A percentile compares a stretch with the other conserved stretches of the same genome.
Conservation (phyloP, 2,329 filamentous ascomycete species). For the Albifimbria verrucaria region DNA sequence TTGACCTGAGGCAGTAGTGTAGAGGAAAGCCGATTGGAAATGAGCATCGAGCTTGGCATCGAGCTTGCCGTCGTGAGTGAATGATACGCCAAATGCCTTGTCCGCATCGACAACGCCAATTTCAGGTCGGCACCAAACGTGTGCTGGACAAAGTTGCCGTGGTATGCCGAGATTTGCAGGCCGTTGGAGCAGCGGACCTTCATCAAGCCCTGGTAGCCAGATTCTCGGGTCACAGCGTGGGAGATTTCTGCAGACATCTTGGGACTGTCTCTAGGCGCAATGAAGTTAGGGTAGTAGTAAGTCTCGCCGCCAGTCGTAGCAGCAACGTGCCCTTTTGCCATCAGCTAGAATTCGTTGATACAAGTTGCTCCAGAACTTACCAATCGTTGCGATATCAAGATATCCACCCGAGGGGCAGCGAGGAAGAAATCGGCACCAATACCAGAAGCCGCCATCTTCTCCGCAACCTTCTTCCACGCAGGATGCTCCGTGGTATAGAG, state of each 20-base stretch:
- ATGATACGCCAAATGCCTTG: slow-evolving; percentile 87
- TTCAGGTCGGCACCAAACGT: slow-evolving; percentile 90
- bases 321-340: slow-evolving; percentile 67
- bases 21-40: slow-evolving; percentile 92
- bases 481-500: slow-evolving; percentile 87
- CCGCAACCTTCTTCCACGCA: slow-evolving; percentile 79
- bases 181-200: slow-evolving; percentile 98
- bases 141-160: slow-evolving; percentile 95
- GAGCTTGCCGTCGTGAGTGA: slow-evolving; percentile 96
- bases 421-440: slow-evolving; percentile 94
- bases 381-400: slow-evolving; percentile 88
- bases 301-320: slow-evolving; percentile 90
- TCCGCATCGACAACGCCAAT: slow-evolving; percentile 90
- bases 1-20: slow-evolving; percentile 87
- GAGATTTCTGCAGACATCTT: slow-evolving; percentile 83
- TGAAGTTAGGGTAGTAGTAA: slow-evolving; percentile 97
- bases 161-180: slow-evolving; percentile 87
- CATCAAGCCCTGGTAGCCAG: slow-evolving; percentile 93
- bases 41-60: slow-evolving; percentile 95
- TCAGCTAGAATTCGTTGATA: too few species aligned
- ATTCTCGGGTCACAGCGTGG: slow-evolving; percentile 83
- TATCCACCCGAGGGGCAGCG: slow-evolving; percentile 88
- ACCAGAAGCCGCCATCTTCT: slow-evolving; percentile 82
- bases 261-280: slow-evolving; percentile 77
- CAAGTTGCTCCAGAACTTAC: too few species aligned